Conservation (phyloP, 768 basidiomycete species). For the Suillus alpinus region DNA sequence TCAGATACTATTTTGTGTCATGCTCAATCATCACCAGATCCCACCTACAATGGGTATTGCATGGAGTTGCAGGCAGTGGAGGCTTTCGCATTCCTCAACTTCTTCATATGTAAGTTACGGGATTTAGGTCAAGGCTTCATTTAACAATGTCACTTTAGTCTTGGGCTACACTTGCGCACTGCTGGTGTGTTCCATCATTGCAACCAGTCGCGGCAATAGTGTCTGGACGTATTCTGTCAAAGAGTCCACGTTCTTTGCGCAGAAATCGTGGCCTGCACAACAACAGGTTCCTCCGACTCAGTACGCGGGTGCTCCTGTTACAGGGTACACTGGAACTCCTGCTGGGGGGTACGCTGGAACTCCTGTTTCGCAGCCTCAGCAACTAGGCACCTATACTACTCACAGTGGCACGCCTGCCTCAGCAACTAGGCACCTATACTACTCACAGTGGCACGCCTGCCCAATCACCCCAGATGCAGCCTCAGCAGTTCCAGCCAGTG, state of each 20-base stretch:
- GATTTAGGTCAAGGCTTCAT: background rate
- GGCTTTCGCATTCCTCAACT: constrained; percentile 37
- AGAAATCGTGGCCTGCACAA: constrained; percentile 8
- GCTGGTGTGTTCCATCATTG: constrained; percentile 22
- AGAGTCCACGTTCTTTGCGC: constrained; percentile 21
- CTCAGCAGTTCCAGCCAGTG: background rate
- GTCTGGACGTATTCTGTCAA: constrained; percentile 35
- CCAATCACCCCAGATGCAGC: background rate
- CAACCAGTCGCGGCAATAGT: constrained; percentile 25
- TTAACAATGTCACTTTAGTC: constrained; percentile 23
- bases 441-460: background rate
- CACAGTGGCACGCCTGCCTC: constrained; percentile 1
- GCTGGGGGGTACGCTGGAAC: constrained; percentile 8
- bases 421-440: background rate
- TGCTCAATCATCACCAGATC: constrained; percentile 12
- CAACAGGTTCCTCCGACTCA: constrained; percentile 16
- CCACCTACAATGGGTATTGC: constrained; percentile 17
- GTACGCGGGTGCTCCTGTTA: constrained; percentile 10
- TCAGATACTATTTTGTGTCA: background rate
- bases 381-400: background rate
- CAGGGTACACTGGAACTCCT: constrained; percentile 2
- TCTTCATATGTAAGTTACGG: constrained; percentile 28
- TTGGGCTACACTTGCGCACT: constrained; percentile 28
- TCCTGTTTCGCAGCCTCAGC: constrained; percentile 6
- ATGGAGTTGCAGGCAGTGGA: constrained; percentile 28